phyloP scores from a whole-genome alignment of 2,329 filamentous ascomycete genomes.

The Mycosphaerella sp. region DNA sequence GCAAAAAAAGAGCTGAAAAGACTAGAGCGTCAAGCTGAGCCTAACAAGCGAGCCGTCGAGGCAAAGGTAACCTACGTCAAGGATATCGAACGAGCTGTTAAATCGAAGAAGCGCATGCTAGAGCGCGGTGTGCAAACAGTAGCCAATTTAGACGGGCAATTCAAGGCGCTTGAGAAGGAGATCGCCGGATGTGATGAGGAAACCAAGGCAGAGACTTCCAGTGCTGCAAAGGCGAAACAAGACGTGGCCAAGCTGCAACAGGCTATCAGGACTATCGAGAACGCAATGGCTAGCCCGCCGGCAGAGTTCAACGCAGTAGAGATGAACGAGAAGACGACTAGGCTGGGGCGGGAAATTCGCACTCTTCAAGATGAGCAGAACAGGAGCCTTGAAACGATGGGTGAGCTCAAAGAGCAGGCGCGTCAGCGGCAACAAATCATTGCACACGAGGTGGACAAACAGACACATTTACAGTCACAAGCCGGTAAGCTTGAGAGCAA shows the following conservation, averaged over 20 bases:
- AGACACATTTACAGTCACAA: constrained; percentile 62
- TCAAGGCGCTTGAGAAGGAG: constrained; percentile 36
- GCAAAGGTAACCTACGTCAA: constrained; percentile 62
- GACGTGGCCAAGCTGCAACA: constrained; percentile 32
- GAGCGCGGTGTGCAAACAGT: constrained; percentile 50
- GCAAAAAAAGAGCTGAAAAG: constrained; percentile 53
- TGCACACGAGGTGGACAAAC: constrained; percentile 42
- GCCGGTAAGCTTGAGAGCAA: constrained; percentile 66
- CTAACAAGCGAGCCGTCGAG: constrained; percentile 63
- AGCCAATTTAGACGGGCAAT: constrained; percentile 34
- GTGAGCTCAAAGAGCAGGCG: constrained; percentile 31
- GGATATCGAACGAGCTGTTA: constrained; percentile 52
- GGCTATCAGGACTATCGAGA: constrained; percentile 58
- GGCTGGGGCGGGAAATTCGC: constrained; percentile 46
- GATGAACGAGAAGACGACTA: constrained; percentile 66
- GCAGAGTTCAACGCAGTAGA: constrained; percentile 61
- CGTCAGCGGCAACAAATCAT: constrained; percentile 36
- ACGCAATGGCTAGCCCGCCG: constrained; percentile 56
- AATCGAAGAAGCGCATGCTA: constrained; percentile 50
- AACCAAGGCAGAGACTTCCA: constrained; percentile 37
- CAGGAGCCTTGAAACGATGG: constrained; percentile 38
- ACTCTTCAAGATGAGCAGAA: constrained; percentile 43
- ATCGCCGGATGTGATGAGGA: constrained; percentile 35
- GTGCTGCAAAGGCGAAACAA: constrained; percentile 37
- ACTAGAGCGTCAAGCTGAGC: constrained; percentile 58